Base-by-base conservation (phyloP, 1,284 basidiomycete species). In the Moesziomyces sp. region DNA sequence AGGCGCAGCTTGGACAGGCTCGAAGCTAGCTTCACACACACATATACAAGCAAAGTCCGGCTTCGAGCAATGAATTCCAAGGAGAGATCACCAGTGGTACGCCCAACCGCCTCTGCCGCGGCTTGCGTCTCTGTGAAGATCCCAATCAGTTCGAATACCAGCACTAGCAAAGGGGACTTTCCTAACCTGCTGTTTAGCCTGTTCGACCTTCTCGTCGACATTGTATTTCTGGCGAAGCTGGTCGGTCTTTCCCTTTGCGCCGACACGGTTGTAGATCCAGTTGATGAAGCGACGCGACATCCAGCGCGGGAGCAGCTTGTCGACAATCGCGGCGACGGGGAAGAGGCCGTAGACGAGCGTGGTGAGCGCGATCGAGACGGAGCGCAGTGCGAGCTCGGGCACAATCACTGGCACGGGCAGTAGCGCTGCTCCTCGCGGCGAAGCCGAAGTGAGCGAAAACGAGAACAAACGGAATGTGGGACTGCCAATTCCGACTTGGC, bases 381-480 rank as follows among this genome's bases (percentile, higher is more conserved):
- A 66, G 34, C 78, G 74, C 1, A 79, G 67, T 8, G 58, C 52
- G 40, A 79, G 64, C 52, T 79, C 78, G 48, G 76, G 76, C 9
- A 65, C 68, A 18, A 79, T 58, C 16, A 77, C 78, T 13, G 78
- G 78, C 35, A 64, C 23, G 8, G 78, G 77, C 10, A 78, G 69
- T 4, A 79, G 57, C 2, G 78, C 65, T 0, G 76, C 66, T 19
- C 78, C 78, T 11, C 77, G 67, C 0, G 77, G 77, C 10, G 63
- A 76, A 21, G 78, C 78, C 3, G 76, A 78, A 47, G 67, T 69
- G 57, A 79, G 69, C 23, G 66, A 72, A 59, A 79, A 55, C 18
- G 70, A 74, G 63, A 74, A 78, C 38, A 79, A 61, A 14, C 78
- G 69, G 59, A 79, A 74, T 10, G 66, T 76, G 8, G 78, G 78